Conservation (phyloP, 176 grass and related monocot species). For the Panicum miliaceum region DNA sequence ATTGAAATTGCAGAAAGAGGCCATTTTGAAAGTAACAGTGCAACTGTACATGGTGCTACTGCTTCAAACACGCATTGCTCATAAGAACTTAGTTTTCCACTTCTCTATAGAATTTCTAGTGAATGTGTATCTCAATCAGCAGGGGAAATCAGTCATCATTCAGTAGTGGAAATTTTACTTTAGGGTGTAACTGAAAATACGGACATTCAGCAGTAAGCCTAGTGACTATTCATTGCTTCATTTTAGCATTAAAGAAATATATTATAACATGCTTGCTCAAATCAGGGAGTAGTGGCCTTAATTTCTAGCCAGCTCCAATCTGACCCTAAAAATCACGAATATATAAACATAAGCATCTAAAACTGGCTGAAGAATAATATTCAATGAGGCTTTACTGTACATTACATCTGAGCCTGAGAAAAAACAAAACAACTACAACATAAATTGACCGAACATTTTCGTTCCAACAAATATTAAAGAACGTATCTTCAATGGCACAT, state of each 20-base stretch:
- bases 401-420: background rate
- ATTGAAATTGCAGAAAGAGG: background rate
- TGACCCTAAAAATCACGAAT: constrained; percentile 9
- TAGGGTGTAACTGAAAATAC: background rate
- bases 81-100: background rate
- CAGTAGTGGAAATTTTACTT: background rate
- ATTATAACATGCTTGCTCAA: background rate
- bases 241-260: constrained; percentile 30
- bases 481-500: constrained; percentile 5
- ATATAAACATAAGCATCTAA: constrained; percentile 30
- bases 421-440: background rate
- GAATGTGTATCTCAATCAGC: background rate
- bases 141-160: background rate
- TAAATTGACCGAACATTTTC: background rate
- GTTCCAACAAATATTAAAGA: background rate
- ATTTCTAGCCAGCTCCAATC: constrained; percentile 22
- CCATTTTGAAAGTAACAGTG: background rate
- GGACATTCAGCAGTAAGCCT: background rate
- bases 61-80: background rate
- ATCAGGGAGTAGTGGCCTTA: constrained; percentile 28
- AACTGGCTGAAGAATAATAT: background rate
- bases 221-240: background rate
- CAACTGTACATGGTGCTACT: background rate
- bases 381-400: background rate
- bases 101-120: constrained; percentile 18